Evolutionary conservation across 768 basidiomycete genomes (phyloP), one percentile per base, ranked within the genome.

Genomic region (Phylloporus arenicola): DNA sequence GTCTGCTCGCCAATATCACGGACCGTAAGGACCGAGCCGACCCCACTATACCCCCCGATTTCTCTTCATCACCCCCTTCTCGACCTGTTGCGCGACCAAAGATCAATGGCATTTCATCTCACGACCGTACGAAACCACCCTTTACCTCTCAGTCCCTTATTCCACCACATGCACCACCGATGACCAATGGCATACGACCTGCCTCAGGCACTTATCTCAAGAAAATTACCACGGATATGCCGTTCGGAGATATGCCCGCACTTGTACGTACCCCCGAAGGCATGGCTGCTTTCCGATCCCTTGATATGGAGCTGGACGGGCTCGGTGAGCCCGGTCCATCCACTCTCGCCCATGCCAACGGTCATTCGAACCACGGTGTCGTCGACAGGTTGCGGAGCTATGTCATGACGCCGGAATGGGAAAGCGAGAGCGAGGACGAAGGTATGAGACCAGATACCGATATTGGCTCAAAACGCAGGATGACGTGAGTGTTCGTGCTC

Each of bases 11-110:
- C 60, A 85, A 94, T 61, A 86, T 98, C 57, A 89, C 88, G 2
- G 96, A 98, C 68, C 81, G 83, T 59, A 86, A 84, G 60, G 90
- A 94, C 60, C 81, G 88, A 52, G 70, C 78, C 2, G 86, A 90
- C 60, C 87, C 86, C 16, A 62, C 64, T 51, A 82, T 89, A 49
- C 86, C 87, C 22, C 58, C 69, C 24, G 69, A 71, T 47, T 63
- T 75, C 64, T 75, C 56, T 62, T 70, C 41, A 43, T 62, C 48
- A 1, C 50, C 58, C 11, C 40, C 53, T 13, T 33, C 43, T 49
- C 59, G 64, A 38, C 59, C 64, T 3, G 44, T 61, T 20, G 33
- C 81, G 71, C 57, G 81, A 72, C 39, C 72, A 20, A 75, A 72
- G 56, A 53, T 74, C 33, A 80, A 79, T 34, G 80, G 62, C 43